Percentiles rank a stretch among this genome's conserved stretches.
Evolutionary conservation across 2,329 filamentous ascomycete genomes (phyloP).

Genomic region (Thielaviopsis ethacetica): DNA sequence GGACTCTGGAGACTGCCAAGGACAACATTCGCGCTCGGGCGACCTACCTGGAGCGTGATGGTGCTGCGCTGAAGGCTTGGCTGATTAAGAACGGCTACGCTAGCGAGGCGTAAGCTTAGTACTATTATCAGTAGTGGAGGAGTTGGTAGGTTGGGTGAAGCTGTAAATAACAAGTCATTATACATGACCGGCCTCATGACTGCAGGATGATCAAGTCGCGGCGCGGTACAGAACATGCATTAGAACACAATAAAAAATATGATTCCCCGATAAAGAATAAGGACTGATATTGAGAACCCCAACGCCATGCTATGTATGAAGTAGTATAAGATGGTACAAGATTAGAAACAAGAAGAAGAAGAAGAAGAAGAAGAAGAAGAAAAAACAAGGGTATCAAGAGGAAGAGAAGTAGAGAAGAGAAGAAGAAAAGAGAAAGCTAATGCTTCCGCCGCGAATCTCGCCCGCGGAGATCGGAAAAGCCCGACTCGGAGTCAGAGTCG

Average conservation of each 20-base stretch:
- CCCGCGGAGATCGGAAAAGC: constrained; percentile 1
- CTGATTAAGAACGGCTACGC: constrained; percentile 36
- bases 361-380: neutral
- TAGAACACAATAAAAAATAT: neutral
- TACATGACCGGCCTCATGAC: neutral
- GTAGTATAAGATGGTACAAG: neutral
- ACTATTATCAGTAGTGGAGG: too few relatives aligned
- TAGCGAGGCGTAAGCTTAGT: constrained; percentile 14
- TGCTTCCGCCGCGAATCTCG: constrained; percentile 2
- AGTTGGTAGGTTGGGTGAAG: too few relatives aligned
- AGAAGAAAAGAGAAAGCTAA: neutral
- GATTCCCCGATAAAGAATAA: neutral
- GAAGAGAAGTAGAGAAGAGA: neutral
- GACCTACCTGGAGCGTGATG: constrained; percentile 65
- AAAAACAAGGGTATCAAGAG: neutral
- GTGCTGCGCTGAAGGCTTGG: constrained; percentile 61
- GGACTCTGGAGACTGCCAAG: constrained; percentile 68
- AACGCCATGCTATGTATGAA: neutral
- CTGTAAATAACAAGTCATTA: neutral
- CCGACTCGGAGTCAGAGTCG: constrained; percentile 8
- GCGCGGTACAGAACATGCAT: neutral
- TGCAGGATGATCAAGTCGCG: neutral
- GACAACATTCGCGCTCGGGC: constrained; percentile 77
- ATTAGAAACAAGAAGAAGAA: too few relatives aligned
- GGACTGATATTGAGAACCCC: neutral